Conservation (phyloP, 2,329 filamentous ascomycete species). For the Periconia macrospinosa region DNA sequence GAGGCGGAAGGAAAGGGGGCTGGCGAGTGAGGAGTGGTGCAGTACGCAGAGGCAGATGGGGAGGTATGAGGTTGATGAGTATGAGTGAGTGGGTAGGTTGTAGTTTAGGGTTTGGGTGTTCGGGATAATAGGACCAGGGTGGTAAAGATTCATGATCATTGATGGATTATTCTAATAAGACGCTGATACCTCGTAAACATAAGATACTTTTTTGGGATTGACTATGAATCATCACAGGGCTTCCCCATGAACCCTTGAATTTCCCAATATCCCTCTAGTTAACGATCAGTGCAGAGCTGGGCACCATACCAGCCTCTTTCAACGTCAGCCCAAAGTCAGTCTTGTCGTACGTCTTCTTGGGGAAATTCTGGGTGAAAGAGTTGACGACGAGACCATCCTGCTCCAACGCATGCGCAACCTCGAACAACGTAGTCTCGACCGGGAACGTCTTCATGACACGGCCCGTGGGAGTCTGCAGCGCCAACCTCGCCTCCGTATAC, state of each 20-base stretch:
- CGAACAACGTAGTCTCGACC: slow-evolving; percentile 88
- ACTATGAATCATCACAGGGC: not conserved
- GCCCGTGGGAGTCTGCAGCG: slow-evolving; percentile 75
- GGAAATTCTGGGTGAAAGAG: slow-evolving; percentile 85
- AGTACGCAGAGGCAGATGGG: slow-evolving; percentile 51
- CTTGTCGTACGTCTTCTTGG: slow-evolving; percentile 73
- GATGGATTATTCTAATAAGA: not conserved
- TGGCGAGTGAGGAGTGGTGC: slow-evolving; percentile 54
- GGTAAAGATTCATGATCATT: no score
- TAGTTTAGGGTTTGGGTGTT: no score
- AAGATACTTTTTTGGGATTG: not conserved
- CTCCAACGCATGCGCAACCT: slow-evolving; percentile 76
- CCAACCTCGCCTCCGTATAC: slow-evolving; percentile 78
- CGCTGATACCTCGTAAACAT: not conserved
- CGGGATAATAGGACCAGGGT: no score
- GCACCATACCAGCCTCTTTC: slow-evolving; percentile 87
- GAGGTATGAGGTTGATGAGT: slow-evolving; percentile 43
- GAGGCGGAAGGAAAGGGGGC: slow-evolving; percentile 46
- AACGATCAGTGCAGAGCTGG: slow-evolving; percentile 86
- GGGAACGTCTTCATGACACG: slow-evolving; percentile 86
- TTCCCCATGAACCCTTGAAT: not conserved
- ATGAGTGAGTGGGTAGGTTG: slow-evolving; percentile 25
- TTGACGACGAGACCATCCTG: slow-evolving; percentile 72
- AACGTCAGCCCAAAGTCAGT: slow-evolving; percentile 85
- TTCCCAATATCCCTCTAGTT: slow-evolving; percentile 25